Evolutionary conservation across 495 filamentous ascomycete genomes (phyloP).

Genomic region (Xanthoparmelia taractica): DNA sequence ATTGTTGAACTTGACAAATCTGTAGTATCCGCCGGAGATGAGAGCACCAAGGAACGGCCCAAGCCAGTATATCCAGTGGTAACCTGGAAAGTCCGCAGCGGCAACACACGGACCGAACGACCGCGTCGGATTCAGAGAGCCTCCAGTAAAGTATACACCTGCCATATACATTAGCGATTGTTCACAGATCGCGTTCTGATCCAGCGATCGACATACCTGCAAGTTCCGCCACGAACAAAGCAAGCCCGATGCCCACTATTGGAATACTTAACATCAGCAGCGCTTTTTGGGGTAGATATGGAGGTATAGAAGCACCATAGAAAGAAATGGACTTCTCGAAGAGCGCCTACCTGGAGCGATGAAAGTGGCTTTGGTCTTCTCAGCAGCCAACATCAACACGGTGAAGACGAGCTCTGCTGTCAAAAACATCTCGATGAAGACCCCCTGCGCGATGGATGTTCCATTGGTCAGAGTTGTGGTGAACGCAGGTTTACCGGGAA

Average conservation of each 20-base stretch:
- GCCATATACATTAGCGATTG: conserved; percentile 4
- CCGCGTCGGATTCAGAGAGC: conserved; percentile 63
- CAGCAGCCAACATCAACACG: conserved; percentile 38
- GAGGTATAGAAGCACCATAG: background rate
- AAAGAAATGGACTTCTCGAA: background rate
- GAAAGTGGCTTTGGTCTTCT: conserved; percentile 33
- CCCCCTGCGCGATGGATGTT: conserved; percentile 29
- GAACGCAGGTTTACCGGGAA: conserved; percentile 32
- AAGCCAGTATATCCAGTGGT: conserved; percentile 55
- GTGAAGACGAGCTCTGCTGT: conserved; percentile 38
- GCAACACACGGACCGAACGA: conserved; percentile 66
- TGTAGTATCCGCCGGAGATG: conserved; percentile 61
- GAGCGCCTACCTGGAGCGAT: conserved; percentile 35
- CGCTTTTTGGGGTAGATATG: conserved; percentile 36
- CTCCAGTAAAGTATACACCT: conserved; percentile 66
- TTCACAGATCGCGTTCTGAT: background rate
- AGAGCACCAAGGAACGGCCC: conserved; percentile 60
- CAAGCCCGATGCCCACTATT: conserved; percentile 59
- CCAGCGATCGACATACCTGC: conserved; percentile 37
- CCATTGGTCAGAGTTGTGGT: conserved; percentile 25
- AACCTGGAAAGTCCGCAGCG: conserved; percentile 54
- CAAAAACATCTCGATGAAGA: conserved; percentile 36
- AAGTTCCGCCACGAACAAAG: conserved; percentile 63
- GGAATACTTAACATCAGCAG: conserved; percentile 59
- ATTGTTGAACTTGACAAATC: conserved; percentile 55